Evolutionary conservation across 176 grass and related monocot genomes (phyloP), one percentile per base, ranked within the genome.

Genomic region (Juncus inflexus): DNA sequence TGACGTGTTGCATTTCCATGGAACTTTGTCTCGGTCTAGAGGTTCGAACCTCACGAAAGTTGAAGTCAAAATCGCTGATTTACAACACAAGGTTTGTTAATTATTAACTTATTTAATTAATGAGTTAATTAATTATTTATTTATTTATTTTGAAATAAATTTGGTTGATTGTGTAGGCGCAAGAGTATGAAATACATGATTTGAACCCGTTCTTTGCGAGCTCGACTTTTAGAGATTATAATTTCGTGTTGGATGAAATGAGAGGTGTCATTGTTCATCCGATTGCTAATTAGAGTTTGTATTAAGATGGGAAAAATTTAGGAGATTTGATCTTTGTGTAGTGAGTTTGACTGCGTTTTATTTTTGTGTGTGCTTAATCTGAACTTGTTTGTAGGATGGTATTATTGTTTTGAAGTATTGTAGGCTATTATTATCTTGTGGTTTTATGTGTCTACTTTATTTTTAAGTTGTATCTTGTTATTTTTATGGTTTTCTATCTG

Each of bases 111-210:
- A n/a, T n/a, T n/a, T n/a, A n/a, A n/a, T n/a, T n/a, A 2, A 37
- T 7, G 43, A 71, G 2, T 40, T 53, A 7, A 39, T 7, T 41
- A 68, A 35, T 68, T 52, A 4, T 54, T 67, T 55, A 39, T 69
- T 36, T 55, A 58, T 4, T 59, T 40, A 42, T 9, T 60, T 42
- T 41, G 12, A 59, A 38, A 58, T 28, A 6, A 14, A n/a, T 8
- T 45, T 59, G 55, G 39, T 41, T 51, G 47, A 69, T 41, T 37
- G 36, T 53, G 40, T 78, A 99, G 88, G 94, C 94, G 2, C 94
- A 89, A 63, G 94, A 99, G 59, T 92, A 99, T 2, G 94, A 99
- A 64, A 99, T 99, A 12, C 82, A 84, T 1, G 94, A 99, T 53
- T 63, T 99, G 64, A 90, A 81, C 64, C 94, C 87, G 3, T 99